phyloP scores from a whole-genome alignment of 2,329 filamentous ascomycete species.

The Dothistroma septosporum region DNA sequence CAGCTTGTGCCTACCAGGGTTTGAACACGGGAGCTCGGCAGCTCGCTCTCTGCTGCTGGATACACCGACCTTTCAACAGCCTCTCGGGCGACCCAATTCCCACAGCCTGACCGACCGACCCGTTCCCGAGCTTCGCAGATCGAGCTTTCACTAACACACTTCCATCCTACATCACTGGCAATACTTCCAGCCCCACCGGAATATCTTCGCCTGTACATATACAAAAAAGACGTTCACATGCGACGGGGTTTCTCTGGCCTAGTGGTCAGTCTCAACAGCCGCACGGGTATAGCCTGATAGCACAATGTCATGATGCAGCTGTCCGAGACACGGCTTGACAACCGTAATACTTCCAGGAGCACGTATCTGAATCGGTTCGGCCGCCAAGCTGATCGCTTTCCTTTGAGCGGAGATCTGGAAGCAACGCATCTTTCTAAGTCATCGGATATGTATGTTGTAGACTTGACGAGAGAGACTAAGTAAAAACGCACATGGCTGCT shows the following conservation, averaged over 20 bases:
- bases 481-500: not conserved
- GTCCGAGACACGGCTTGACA: not conserved
- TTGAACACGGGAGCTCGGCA: no score
- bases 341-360: not conserved
- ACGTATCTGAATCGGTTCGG: not conserved
- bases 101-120: not conserved
- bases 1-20: not conserved
- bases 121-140: not conserved
- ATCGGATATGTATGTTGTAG: not conserved
- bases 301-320: not conserved
- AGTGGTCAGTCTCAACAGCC: not conserved
- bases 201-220: not conserved
- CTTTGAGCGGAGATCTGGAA: no score
- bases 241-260: not conserved
- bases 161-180: not conserved
- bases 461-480: not conserved
- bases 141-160: not conserved
- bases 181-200: not conserved
- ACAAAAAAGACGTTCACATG: not conserved
- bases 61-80: not conserved
- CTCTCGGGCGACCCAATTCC: not conserved
- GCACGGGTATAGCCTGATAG: not conserved
- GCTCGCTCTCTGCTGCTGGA: not conserved
- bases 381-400: not conserved
- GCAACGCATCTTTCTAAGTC: not conserved